A percentile compares a stretch with the other conserved stretches of the same genome.
These are phyloP conservation scores for Polygonum aviculare DNA, from an alignment of 148 eudicot genomes.

Conservation along the genomic window DNA sequence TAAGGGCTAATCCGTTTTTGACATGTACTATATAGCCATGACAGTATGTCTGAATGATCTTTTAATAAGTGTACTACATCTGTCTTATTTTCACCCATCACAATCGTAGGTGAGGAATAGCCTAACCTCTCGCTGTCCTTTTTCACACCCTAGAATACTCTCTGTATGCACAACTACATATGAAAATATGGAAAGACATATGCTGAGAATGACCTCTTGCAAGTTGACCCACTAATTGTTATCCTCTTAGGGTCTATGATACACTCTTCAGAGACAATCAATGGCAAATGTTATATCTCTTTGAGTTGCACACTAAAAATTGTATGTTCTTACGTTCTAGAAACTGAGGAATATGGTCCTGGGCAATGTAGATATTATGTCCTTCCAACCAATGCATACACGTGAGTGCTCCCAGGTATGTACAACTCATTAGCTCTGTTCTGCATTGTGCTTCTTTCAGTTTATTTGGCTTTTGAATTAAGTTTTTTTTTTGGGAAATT, in stretches of 20 bases:
- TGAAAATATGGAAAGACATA: neutral
- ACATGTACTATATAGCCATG: neutral
- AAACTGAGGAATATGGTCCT: conserved; percentile 73
- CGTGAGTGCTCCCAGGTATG: conserved; percentile 86
- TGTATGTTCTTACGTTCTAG: conserved; percentile 31
- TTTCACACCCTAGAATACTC: neutral
- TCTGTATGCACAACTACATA: neutral
- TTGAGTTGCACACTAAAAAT: neutral
- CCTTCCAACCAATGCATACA: conserved; percentile 77
- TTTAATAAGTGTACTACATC: neutral
- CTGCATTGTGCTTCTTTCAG: neutral
- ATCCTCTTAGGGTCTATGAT: neutral
- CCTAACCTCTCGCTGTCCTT: neutral
- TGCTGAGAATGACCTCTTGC: neutral
- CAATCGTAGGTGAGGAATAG: neutral
- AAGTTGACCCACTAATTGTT: neutral
- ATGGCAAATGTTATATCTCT: neutral
- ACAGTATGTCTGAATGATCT: neutral
- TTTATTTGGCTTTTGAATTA: neutral
- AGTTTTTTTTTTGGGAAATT: neutral
- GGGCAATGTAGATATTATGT: conserved; percentile 40
- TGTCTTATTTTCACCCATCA: neutral
- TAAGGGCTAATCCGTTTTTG: conserved; percentile 23
- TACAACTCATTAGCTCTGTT: neutral
- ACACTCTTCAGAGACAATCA: neutral